Conservation (phyloP, 768 basidiomycete genomes). For the Boletus sp. region DNA sequence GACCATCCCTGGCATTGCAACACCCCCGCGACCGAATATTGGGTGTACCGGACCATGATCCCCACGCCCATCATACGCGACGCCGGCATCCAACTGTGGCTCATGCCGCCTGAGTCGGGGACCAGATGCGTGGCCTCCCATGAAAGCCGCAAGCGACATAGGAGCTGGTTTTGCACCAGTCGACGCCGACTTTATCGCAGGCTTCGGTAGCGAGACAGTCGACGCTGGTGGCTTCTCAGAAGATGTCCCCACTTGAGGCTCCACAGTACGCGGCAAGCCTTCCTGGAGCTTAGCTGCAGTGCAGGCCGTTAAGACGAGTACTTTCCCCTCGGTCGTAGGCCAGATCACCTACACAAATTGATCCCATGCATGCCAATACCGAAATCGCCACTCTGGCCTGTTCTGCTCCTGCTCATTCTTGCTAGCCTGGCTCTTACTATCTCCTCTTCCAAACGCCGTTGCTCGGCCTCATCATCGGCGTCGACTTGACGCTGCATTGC, state of each 20-base stretch:
- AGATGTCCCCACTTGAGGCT: conserved; percentile 9
- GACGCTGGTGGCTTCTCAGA: conserved; percentile 5
- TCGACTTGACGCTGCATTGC: conserved; percentile 79
- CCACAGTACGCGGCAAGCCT: conserved; percentile 1
- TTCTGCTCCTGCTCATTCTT: conserved; percentile 37
- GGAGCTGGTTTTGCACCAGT: conserved; percentile 37
- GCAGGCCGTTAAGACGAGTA: neutral
- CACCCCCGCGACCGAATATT: conserved; percentile 68
- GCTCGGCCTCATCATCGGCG: conserved; percentile 75
- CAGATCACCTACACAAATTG: conserved; percentile 31
- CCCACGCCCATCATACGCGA: conserved; percentile 63
- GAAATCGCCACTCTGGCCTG: conserved; percentile 35
- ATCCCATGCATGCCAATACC: conserved; percentile 37
- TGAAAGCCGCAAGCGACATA: conserved; percentile 77
- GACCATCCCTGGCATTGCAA: conserved; percentile 74
- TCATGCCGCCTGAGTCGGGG: conserved; percentile 70
- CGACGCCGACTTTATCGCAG: conserved; percentile 10
- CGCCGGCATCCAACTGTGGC: conserved; percentile 64
- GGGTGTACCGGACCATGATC: conserved; percentile 60
- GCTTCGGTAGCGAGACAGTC: conserved; percentile 6
- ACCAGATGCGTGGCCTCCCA: conserved; percentile 73
- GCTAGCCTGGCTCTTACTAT: conserved; percentile 50
- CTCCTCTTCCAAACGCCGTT: conserved; percentile 58
- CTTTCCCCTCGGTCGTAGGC: neutral
- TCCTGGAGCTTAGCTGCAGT: conserved; percentile 25